These are phyloP conservation scores for Hypoxylon rubiginosum DNA, from an alignment of 2,329 filamentous ascomycete genomes.

Conservation along the genomic window DNA sequence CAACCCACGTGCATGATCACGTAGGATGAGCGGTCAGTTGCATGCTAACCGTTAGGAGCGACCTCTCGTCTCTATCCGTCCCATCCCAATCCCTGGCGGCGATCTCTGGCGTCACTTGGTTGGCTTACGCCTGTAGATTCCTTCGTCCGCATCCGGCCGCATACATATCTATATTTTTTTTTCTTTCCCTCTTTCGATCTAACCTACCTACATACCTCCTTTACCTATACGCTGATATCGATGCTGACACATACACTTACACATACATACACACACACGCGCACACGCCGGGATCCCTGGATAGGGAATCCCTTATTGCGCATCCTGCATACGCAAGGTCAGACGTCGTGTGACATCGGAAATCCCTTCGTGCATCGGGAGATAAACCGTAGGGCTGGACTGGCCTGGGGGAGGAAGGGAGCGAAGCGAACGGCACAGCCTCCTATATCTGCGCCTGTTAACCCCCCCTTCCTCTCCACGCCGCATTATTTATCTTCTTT, in stretches of 20 bases:
- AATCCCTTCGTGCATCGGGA: slow-evolving; percentile 17
- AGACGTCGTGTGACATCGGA: slow-evolving; percentile 19
- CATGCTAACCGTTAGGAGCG: neutral
- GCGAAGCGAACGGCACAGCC: neutral
- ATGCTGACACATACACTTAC: too few relatives aligned
- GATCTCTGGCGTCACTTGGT: slow-evolving; percentile 15
- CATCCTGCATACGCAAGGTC: slow-evolving; percentile 7
- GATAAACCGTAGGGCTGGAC: slow-evolving; percentile 17
- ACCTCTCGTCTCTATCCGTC: neutral
- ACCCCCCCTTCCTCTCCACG: slow-evolving; percentile 7
- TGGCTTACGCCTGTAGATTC: slow-evolving; percentile 15
- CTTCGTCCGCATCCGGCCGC: slow-evolving; percentile 17
- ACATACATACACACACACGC: neutral
- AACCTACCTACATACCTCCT: neutral
- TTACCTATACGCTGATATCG: neutral
- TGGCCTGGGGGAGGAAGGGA: neutral
- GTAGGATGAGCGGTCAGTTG: slow-evolving; percentile 35
- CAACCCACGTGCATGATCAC: slow-evolving; percentile 35
- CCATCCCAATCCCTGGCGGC: slow-evolving; percentile 5
- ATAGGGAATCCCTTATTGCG: neutral
- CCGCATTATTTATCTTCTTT: neutral
- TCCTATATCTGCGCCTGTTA: neutral
- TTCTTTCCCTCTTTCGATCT: neutral
- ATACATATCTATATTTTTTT: neutral
- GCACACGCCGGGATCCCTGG: neutral